Conservation (phyloP, 164 flowering plant species). For the Piper longum region DNA sequence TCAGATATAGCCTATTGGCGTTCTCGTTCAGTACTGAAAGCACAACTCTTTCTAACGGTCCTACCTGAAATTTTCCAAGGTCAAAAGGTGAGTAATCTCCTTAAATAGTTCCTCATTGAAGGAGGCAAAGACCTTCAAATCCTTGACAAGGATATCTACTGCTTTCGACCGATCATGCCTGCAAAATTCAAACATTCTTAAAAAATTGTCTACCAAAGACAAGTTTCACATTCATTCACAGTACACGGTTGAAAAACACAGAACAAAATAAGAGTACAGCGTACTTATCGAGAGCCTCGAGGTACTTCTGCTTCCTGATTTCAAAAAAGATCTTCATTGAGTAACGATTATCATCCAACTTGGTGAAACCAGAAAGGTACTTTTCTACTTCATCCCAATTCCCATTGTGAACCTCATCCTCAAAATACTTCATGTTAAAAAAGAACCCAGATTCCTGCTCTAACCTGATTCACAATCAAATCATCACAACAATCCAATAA, state of each 20-base stretch:
- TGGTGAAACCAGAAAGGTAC: constrained; percentile 47
- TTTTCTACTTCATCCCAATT: constrained; percentile 46
- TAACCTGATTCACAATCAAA: constrained; percentile 19
- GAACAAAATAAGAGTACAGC: neutral
- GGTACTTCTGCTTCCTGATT: constrained; percentile 47
- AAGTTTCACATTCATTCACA: neutral
- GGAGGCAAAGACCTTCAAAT: constrained; percentile 42
- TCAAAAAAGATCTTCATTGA: constrained; percentile 49
- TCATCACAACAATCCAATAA: neutral
- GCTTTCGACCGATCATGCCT: constrained; percentile 42
- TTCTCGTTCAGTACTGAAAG: neutral
- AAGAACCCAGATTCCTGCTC: constrained; percentile 44
- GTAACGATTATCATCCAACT: constrained; percentile 30
- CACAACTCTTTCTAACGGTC: neutral
- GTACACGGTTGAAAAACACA: too few species aligned
- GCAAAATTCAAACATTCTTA: neutral
- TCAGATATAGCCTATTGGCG: neutral
- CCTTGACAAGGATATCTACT: constrained; percentile 38
- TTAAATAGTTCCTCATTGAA: constrained; percentile 35
- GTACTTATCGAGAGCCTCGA: constrained; percentile 59
- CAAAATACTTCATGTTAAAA: constrained; percentile 47
- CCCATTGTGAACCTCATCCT: constrained; percentile 34
- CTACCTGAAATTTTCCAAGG: constrained; percentile 44
- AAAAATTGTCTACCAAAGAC: neutral
- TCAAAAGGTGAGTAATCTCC: constrained; percentile 41